Evolutionary conservation across 129 eudicot genomes (phyloP), one percentile per base, ranked within the genome.

Genomic region (Centaurea solstitialis): DNA sequence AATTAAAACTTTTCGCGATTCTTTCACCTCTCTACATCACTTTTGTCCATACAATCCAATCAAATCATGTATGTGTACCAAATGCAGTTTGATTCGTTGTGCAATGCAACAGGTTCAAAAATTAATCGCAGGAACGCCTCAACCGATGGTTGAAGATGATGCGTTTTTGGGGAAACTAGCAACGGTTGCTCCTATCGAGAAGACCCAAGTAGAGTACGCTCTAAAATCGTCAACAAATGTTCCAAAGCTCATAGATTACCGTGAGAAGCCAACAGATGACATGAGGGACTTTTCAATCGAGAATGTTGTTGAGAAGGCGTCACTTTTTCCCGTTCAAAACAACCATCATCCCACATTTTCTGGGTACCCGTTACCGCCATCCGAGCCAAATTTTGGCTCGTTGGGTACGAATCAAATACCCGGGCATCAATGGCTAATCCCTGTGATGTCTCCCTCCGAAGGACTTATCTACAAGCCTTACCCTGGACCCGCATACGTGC

Each of bases 381-480:
- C 90, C 0, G 97, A 91, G 22, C 82, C 78, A 13, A 86, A 85
- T 45, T 78, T 77, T n/a, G 62, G 62, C 5, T 78, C 91, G 12
- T 90, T 92, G 94, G 70, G 82, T 68, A 83, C 70, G 71, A 88
- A 80, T 66, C 92, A 86, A 66, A 87, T 87, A 3, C 80, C 86
- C 26, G 94, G 87, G 13, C 96, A 91, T 78, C 99, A 96, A 57
- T 96, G 96, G 98, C 39, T 96, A 78, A 78, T 93, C 71, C 98
- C 99, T 0, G 95, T 96, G 20, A 91, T 96, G 97, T 78, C 99
- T 26, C 98, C 99, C 4, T 87, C 96, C 23, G 99, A 96, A 87
- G 98, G 99, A 64, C 96, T 96, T 3, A 88, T 96, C 3, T 96
- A 93, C 91, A 96, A 96, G 78, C 98, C 99, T 0, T 93, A 87